These are phyloP conservation scores for Trichaptum fuscoviolaceum DNA, from an alignment of 768 basidiomycete genomes.

Conservation along the genomic window DNA sequence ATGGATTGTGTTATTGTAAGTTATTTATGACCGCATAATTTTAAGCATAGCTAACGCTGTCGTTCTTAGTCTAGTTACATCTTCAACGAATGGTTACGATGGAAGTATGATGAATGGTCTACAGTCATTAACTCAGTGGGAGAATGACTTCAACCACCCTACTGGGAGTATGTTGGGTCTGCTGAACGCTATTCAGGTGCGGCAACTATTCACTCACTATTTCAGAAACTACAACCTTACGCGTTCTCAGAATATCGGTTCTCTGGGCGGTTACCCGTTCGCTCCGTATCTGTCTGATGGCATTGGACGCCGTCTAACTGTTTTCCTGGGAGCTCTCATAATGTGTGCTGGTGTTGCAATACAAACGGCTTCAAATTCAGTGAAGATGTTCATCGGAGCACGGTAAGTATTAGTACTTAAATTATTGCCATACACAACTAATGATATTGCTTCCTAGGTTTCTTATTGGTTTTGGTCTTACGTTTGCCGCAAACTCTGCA, in stretches of 20 bases:
- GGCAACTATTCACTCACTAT: conserved; percentile 4
- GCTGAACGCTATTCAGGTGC: conserved; percentile 69
- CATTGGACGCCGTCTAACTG: conserved; percentile 59
- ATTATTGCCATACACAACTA: neutral
- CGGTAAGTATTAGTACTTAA: conserved; percentile 35
- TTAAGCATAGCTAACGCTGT: conserved; percentile 1
- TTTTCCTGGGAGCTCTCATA: conserved; percentile 65
- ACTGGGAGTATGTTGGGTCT: conserved; percentile 55
- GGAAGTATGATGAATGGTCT: conserved; percentile 80
- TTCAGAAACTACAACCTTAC: neutral
- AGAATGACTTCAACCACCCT: conserved; percentile 53
- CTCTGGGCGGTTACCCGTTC: conserved; percentile 62
- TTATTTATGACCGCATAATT: conserved; percentile 3
- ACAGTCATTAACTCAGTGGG: conserved; percentile 64
- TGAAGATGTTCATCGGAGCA: conserved; percentile 78
- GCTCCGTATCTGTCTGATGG: conserved; percentile 69
- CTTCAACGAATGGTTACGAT: conserved; percentile 72
- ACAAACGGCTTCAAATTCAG: conserved; percentile 66
- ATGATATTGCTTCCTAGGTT: conserved; percentile 33
- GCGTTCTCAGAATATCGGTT: conserved; percentile 55
- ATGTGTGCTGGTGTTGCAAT: conserved; percentile 65
- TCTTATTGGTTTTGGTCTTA: conserved; percentile 72
- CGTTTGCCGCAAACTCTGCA: conserved; percentile 57
- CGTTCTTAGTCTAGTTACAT: conserved; percentile 56
- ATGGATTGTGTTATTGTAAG: conserved; percentile 66